A percentile compares a stretch with the other conserved stretches of the same genome.
Conservation (phyloP, 331 rosid species). For the Telfairia occidentalis region DNA sequence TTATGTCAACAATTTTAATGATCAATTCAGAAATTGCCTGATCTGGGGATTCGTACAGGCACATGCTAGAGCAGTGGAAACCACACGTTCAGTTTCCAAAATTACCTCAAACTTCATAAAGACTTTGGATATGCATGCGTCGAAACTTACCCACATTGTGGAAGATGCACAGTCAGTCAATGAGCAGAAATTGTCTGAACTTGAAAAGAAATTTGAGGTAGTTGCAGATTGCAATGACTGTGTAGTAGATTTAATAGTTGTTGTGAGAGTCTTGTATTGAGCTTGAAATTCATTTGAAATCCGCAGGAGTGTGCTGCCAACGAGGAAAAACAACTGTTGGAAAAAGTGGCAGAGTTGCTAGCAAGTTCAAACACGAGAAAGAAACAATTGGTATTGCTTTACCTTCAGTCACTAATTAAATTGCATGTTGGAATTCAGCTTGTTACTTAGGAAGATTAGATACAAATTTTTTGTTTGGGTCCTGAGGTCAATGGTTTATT, state of each 20-base stretch:
- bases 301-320: conserved; percentile 83
- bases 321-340: conserved; percentile 77
- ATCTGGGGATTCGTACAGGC: conserved; percentile 36
- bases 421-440: background rate
- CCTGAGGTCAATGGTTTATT: background rate
- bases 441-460: background rate
- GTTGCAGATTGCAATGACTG: conserved; percentile 1
- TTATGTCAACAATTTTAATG: background rate
- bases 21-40: background rate
- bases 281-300: background rate
- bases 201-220: conserved; percentile 97
- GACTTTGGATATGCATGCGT: conserved; percentile 73
- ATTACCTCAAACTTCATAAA: conserved; percentile 71
- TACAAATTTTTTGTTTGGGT: background rate
- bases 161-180: conserved; percentile 78
- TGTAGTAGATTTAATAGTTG: background rate
- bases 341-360: conserved; percentile 91
- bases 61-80: conserved; percentile 84
- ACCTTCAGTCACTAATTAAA: conserved; percentile 9
- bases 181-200: conserved; percentile 60
- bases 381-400: conserved; percentile 61
- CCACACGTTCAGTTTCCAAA: conserved; percentile 75
- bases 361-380: conserved; percentile 87
- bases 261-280: background rate
- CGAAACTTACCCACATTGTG: conserved; percentile 63